Evolutionary conservation across 306 rosid species (phyloP).

Genomic region (Dryas drummondii): DNA sequence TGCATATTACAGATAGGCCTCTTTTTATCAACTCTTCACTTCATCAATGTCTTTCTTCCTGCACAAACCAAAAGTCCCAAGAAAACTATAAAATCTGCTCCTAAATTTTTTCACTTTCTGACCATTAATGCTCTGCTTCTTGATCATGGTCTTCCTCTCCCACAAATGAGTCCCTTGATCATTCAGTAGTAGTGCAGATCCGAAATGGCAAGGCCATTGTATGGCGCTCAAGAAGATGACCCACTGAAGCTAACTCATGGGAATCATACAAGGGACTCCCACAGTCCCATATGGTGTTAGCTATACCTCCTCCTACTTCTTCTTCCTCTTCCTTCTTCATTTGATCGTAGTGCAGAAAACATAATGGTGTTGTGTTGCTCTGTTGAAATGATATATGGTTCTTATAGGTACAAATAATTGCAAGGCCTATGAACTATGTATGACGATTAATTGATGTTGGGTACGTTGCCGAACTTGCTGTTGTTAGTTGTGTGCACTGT

Average conservation of each 20-base stretch:
- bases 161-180: neutral
- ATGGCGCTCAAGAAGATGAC: slow-evolving; percentile 18
- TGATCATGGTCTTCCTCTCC: neutral
- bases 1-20: neutral
- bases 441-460: no score
- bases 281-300: slow-evolving; percentile 24
- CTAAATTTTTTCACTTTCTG: slow-evolving; percentile 1
- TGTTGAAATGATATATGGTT: neutral
- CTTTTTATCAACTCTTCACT: neutral
- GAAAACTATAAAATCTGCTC: slow-evolving; percentile 3
- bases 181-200: no score
- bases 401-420: no score
- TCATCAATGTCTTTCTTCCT: neutral
- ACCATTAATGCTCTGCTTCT: neutral
- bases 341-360: neutral
- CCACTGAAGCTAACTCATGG: slow-evolving; percentile 23
- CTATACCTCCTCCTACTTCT: neutral
- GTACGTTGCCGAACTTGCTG: no score
- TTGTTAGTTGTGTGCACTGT: no score
- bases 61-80: neutral
- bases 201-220: slow-evolving; percentile 8
- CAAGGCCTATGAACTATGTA: no score
- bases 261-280: slow-evolving; percentile 33
- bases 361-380: neutral
- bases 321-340: slow-evolving; percentile 19